Evolutionary conservation across 2,329 filamentous ascomycete species (phyloP), one percentile per base, ranked within the genome.

Genomic region (Monilinia fructigena): DNA sequence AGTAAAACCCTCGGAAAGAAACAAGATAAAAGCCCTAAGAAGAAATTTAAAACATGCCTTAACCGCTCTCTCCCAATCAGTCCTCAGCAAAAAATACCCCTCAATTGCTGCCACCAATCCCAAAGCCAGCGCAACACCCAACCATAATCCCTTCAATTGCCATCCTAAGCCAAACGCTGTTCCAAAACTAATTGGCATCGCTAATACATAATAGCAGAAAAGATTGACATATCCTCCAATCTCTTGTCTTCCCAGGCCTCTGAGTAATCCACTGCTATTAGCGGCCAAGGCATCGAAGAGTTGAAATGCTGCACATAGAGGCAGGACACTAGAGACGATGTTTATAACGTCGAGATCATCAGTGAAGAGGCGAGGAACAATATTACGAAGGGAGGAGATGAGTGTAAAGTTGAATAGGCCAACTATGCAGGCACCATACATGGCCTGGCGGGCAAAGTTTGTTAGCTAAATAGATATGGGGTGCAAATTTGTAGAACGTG

Each of bases 181-280:
- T 5, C 85, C 86, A 71, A 97, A 89, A 50, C 89, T 92, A 45
- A 97, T 86, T 0, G 95, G 94, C 78, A 98, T 82, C 0, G 92
- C 94, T 35, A 98, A 83, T 23, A 85, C 80, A 77, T 98, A 99
- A 79, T 97, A 97, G 28, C 89, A 89, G 60, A 92, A 86, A 2
- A 98, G 79, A 74, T 95, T 96, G 10, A 93, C 88, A 72, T 94
- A 97, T 0, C 94, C 93, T 16, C 94, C 94, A 66, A 98, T 88
- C 70, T 92, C 88, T 78, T 98, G 94, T 67, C 91, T 86, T 3
- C 95, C 95, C 20, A 98, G 85, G 16, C 94, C 94, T 53, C 95
- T 85, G 38, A 98, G 83, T 50, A 97, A 83, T 38, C 93, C 94
- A 74, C 95, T 93, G 66, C 91, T 92, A 50, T 89, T 89, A 3